Evolutionary conservation across 163 green algal genomes (phyloP).

Genomic region (Chlorella variabilis): DNA sequence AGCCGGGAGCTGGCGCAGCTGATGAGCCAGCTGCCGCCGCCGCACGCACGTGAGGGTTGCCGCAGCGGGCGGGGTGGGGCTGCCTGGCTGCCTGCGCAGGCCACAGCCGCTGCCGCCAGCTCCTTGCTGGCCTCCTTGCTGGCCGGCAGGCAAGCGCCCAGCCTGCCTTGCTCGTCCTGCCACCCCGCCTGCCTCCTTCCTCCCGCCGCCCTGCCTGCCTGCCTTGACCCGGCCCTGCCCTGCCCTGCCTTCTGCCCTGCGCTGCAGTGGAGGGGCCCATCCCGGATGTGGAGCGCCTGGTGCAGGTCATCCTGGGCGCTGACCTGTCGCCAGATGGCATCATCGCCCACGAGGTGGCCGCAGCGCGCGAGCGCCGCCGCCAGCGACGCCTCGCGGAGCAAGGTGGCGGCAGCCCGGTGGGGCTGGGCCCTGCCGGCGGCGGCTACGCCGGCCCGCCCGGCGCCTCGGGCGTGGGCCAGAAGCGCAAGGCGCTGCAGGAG

Average conservation of each 20-base stretch:
- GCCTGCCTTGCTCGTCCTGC: too few species aligned
- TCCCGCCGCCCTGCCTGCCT: background rate
- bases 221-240: background rate
- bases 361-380: slow-evolving; percentile 29
- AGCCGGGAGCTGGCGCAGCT: slow-evolving; percentile 49
- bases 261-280: slow-evolving; percentile 58
- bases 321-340: slow-evolving; percentile 56
- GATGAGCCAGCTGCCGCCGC: slow-evolving; percentile 52
- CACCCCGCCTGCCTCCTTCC: background rate
- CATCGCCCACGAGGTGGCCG: slow-evolving; percentile 39
- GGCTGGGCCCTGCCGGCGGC: background rate
- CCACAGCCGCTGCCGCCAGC: too few species aligned
- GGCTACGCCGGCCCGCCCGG: background rate
- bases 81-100: too few species aligned
- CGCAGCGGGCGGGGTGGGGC: too few species aligned
- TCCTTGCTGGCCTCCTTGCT: too few species aligned
- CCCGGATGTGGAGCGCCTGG: slow-evolving; percentile 58
- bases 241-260: background rate
- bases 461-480: slow-evolving; percentile 6
- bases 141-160: too few species aligned
- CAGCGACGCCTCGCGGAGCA: slow-evolving; percentile 26
- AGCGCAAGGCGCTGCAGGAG: slow-evolving; percentile 30
- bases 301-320: slow-evolving; percentile 56
- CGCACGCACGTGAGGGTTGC: slow-evolving; percentile 1
- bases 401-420: background rate